Percentiles rank a stretch among this genome's conserved stretches.
phyloP scores from a whole-genome alignment of 805 yeast species.

The Phaffomyces opuntiae region DNA sequence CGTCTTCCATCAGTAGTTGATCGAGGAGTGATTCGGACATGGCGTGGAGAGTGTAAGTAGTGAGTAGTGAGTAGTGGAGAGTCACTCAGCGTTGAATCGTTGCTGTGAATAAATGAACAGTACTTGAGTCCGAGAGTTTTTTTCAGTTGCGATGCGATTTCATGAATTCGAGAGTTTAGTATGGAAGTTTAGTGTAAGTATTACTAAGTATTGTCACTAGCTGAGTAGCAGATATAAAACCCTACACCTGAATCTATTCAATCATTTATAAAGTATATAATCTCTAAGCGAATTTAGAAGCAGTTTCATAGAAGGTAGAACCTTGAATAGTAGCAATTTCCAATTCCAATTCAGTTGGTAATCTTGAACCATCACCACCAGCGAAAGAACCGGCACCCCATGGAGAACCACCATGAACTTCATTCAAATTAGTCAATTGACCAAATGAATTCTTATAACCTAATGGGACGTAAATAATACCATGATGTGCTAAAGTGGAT shows the following conservation, averaged over 20 bases:
- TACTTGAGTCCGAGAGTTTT: no score
- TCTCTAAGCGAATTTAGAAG: conserved; percentile 23
- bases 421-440: conserved; percentile 47
- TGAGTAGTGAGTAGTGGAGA: no score
- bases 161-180: no score
- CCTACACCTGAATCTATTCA: no score
- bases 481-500: conserved; percentile 63
- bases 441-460: conserved; percentile 59
- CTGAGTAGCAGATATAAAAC: no score
- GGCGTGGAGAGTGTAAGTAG: no score
- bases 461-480: conserved; percentile 67
- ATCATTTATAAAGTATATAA: not conserved
- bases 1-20: conserved; percentile 71
- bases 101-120: no score
- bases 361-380: conserved; percentile 68
- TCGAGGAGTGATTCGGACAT: conserved; percentile 33
- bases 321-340: conserved; percentile 65
- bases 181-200: no score
- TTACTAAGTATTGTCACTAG: no score
- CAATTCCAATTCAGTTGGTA: conserved; percentile 55
- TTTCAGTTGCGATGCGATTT: no score
- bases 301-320: conserved; percentile 45
- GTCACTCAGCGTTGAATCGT: no score
- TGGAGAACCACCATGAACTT: conserved; percentile 74
- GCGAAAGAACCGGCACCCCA: conserved; percentile 87